Percentiles rank a stretch among this genome's conserved stretches.
Evolutionary conservation across 2,329 filamentous ascomycete species (phyloP).

Genomic region (Plenodomus biglobosus): DNA sequence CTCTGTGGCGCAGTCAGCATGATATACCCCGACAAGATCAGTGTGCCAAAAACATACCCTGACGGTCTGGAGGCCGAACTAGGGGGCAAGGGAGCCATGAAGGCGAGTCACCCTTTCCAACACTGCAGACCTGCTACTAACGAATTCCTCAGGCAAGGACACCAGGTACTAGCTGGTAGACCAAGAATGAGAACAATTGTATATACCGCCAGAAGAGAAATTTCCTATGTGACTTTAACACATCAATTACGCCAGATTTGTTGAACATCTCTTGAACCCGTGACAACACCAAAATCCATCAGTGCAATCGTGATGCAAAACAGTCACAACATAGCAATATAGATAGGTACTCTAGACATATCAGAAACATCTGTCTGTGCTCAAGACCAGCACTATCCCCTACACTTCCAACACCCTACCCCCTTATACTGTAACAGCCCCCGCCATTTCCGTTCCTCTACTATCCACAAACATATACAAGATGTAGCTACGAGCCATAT

Average conservation of each 20-base stretch:
- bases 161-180: constrained; percentile 24
- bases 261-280: too few species aligned
- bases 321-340: too few species aligned
- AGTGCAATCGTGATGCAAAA: too few species aligned
- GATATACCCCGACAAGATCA: constrained; percentile 51
- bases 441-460: too few species aligned
- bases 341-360: too few species aligned
- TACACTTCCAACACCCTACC: too few species aligned
- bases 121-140: constrained; percentile 3
- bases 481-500: too few species aligned
- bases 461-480: too few species aligned
- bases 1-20: constrained; percentile 45
- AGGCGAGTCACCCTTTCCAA: constrained; percentile 33
- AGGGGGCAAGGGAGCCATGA: constrained; percentile 49
- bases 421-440: too few species aligned
- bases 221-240: constrained; percentile 6
- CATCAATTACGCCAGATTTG: not conserved
- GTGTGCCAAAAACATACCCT: constrained; percentile 49
- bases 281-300: too few species aligned
- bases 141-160: constrained; percentile 20
- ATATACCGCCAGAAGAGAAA: constrained; percentile 10
- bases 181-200: not conserved
- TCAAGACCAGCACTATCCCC: too few species aligned
- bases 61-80: constrained; percentile 53
- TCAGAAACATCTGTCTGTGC: too few species aligned